phyloP scores from a whole-genome alignment of 192 early-diverging fungal genomes.

The Coemansia sp. region DNA sequence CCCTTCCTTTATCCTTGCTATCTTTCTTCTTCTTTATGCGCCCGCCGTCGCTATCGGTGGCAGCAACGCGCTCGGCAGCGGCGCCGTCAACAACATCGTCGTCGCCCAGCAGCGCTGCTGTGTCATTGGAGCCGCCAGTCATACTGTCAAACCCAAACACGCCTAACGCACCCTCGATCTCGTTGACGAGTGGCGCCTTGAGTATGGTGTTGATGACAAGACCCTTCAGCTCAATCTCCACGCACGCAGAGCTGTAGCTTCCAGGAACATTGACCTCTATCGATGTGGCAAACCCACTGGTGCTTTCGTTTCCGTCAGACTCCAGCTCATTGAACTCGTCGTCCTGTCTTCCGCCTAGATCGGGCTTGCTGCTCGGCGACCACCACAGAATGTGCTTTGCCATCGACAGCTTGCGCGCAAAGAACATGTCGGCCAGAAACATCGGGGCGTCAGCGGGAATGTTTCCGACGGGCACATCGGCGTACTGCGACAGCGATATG shows the following conservation, averaged over 20 bases:
- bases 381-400: conserved; percentile 90
- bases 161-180: conserved; percentile 69
- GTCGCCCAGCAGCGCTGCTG: conserved; percentile 14
- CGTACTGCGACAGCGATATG: conserved; percentile 74
- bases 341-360: conserved; percentile 78
- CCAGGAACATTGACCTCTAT: conserved; percentile 78
- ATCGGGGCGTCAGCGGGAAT: conserved; percentile 77
- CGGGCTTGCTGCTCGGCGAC: conserved; percentile 77
- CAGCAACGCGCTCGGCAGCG: neutral
- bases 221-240: conserved; percentile 80
- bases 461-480: conserved; percentile 90
- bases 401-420: conserved; percentile 78
- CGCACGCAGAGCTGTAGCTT: conserved; percentile 76
- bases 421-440: conserved; percentile 81
- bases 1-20: neutral
- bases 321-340: conserved; percentile 31
- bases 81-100: conserved; percentile 4
- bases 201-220: conserved; percentile 85
- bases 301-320: conserved; percentile 3
- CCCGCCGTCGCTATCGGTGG: neutral
- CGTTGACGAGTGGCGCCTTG: conserved; percentile 74
- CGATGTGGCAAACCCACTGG: conserved; percentile 11
- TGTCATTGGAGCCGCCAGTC: neutral
- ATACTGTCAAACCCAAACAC: conserved; percentile 46
- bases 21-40: conserved; percentile 6